A percentile compares a stretch with the other conserved stretches of the same genome.
Conservation (phyloP, 1,284 basidiomycete species). For the Cryptococcus maquisensis region DNA sequence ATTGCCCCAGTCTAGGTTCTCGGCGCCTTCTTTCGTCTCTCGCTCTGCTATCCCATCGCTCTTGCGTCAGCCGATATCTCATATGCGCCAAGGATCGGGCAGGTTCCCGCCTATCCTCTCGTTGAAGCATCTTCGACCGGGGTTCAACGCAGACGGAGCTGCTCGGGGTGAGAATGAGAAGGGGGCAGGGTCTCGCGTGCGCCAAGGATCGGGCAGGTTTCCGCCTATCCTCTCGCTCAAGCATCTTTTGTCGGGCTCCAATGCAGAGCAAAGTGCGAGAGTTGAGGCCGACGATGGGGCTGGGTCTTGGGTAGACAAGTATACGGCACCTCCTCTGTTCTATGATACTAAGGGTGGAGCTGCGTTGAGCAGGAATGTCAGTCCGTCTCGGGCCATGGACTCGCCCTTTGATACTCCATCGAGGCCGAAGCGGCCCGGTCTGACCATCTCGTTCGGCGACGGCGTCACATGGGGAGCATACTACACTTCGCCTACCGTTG, state of each 20-base stretch:
- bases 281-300: no score
- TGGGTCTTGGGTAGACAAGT: slow-evolving; percentile 16
- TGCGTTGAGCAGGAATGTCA: not conserved
- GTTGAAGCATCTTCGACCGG: slow-evolving; percentile 2
- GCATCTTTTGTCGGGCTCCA: not conserved
- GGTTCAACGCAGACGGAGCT: not conserved
- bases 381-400: not conserved
- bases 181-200: slow-evolving; percentile 1
- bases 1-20: slow-evolving; percentile 11
- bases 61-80: slow-evolving; percentile 4
- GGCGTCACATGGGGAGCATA: not conserved
- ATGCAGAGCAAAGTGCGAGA: no score
- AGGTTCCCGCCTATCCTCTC: slow-evolving; percentile 1
- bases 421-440: not conserved
- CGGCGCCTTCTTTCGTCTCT: slow-evolving; percentile 11
- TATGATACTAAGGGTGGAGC: not conserved
- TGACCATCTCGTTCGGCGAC: not conserved
- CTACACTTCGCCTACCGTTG: not conserved
- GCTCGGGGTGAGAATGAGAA: not conserved
- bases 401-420: not conserved
- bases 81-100: slow-evolving; percentile 3
- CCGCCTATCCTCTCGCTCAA: slow-evolving; percentile 2
- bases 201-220: not conserved
- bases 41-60: slow-evolving; percentile 8
- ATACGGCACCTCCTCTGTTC: slow-evolving; percentile 1